phyloP scores from a whole-genome alignment of 2,329 filamentous ascomycete genomes.

The Cyphellophora europaea region DNA sequence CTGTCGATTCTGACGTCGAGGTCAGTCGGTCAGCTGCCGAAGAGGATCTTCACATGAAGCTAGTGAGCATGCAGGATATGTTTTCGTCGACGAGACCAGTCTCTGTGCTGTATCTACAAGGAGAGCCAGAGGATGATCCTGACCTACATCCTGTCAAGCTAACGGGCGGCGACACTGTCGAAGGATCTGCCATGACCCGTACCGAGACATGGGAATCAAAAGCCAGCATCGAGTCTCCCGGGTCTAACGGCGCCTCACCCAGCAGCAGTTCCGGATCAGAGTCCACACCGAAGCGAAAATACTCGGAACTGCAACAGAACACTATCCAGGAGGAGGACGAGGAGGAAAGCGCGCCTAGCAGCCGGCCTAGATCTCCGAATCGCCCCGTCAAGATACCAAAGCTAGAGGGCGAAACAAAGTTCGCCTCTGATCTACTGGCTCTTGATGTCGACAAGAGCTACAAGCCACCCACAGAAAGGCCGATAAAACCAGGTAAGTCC shows the following conservation, averaged over 20 bases:
- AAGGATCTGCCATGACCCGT: slow-evolving; percentile 22
- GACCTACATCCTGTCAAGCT: slow-evolving; percentile 33
- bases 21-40: slow-evolving; percentile 23
- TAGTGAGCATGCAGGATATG: slow-evolving; percentile 36
- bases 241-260: slow-evolving; percentile 28
- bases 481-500: slow-evolving; percentile 54
- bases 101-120: slow-evolving; percentile 32
- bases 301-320: slow-evolving; percentile 15
- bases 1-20: slow-evolving; percentile 64
- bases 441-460: slow-evolving; percentile 83
- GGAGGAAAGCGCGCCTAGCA: slow-evolving; percentile 9
- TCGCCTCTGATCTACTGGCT: slow-evolving; percentile 12
- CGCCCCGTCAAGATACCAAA: slow-evolving; percentile 15
- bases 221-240: slow-evolving; percentile 23
- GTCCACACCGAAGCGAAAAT: slow-evolving; percentile 33
- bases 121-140: slow-evolving; percentile 36
- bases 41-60: slow-evolving; percentile 35
- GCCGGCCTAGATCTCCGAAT: not conserved
- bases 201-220: slow-evolving; percentile 24
- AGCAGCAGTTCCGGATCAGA: slow-evolving; percentile 30
- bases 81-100: slow-evolving; percentile 34
- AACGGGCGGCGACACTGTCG: slow-evolving; percentile 23
- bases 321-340: slow-evolving; percentile 15
- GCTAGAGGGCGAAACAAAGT: slow-evolving; percentile 6
- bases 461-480: slow-evolving; percentile 63